These are phyloP conservation scores for Salix suchowensis DNA, from an alignment of 345 rosid genomes.

Conservation along the genomic window DNA sequence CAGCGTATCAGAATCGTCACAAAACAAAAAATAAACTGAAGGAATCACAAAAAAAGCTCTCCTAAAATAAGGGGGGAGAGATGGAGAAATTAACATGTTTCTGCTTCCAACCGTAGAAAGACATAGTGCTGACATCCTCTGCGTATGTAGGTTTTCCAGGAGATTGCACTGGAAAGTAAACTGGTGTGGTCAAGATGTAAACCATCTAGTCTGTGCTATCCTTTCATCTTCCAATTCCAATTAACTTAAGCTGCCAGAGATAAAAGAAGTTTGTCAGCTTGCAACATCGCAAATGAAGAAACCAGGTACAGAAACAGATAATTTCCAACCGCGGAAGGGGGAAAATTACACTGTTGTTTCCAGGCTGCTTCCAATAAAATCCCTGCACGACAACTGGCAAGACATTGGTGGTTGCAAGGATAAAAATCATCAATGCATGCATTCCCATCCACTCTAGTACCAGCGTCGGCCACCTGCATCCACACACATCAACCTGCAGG, in stretches of 20 bases:
- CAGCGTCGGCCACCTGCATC: conserved; percentile 39
- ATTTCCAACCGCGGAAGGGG: neutral
- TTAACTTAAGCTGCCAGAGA: conserved; percentile 37
- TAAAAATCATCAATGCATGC: conserved; percentile 61
- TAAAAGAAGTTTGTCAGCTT: neutral
- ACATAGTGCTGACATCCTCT: neutral
- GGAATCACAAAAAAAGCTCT: neutral
- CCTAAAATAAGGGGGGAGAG: neutral
- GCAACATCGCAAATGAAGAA: neutral
- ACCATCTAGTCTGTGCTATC: neutral
- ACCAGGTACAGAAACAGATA: neutral
- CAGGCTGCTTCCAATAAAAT: conserved; percentile 67
- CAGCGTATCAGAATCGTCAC: neutral
- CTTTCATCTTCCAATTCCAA: conserved; percentile 41
- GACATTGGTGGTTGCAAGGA: conserved; percentile 64
- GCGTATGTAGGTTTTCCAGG: neutral
- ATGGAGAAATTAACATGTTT: neutral
- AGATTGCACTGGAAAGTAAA: neutral
- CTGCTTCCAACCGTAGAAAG: neutral
- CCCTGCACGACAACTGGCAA: conserved; percentile 64
- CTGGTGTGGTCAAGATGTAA: neutral
- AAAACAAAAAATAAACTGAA: neutral
- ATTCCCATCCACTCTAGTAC: conserved; percentile 83
- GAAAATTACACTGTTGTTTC: conserved; percentile 59
- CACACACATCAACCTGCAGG: conserved; percentile 56